phyloP scores from a whole-genome alignment of 2,329 filamentous ascomycete genomes.

The Diplodia mutila region DNA sequence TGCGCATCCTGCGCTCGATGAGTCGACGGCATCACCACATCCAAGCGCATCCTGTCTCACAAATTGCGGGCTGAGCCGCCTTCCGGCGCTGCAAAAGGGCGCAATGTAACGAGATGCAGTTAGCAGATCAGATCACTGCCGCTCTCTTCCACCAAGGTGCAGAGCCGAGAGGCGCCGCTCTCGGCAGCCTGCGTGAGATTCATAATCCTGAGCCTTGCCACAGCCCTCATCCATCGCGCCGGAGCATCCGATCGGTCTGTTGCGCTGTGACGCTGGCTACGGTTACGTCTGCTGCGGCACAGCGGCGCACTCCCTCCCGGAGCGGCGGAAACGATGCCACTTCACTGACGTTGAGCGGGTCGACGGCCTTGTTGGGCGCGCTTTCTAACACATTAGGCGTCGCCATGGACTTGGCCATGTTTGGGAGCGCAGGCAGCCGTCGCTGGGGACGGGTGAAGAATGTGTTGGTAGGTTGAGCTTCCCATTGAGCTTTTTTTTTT shows the following conservation, averaged over 20 bases:
- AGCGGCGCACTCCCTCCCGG: too few relatives aligned
- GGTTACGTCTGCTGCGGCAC: constrained; percentile 2
- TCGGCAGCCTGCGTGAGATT: constrained; percentile 1
- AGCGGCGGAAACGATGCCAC: background rate
- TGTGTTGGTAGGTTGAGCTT: background rate
- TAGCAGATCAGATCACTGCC: constrained; percentile 20
- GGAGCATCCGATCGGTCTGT: constrained; percentile 7
- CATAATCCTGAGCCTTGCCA: constrained; percentile 18
- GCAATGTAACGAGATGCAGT: constrained; percentile 20
- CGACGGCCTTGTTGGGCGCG: constrained; percentile 2
- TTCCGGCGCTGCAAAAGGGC: constrained; percentile 1
- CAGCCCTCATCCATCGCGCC: background rate
- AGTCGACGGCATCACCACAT: constrained; percentile 22
- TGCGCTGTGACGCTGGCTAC: constrained; percentile 3
- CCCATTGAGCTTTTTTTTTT: background rate
- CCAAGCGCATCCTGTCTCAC: constrained; percentile 10
- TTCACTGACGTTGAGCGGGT: background rate
- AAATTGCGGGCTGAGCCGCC: constrained; percentile 21
- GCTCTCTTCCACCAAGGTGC: constrained; percentile 3
- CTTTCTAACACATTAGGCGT: background rate
- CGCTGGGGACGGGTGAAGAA: background rate
- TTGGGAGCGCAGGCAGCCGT: background rate
- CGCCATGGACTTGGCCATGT: background rate
- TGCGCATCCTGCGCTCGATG: constrained; percentile 11
- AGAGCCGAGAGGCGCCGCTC: background rate